These are phyloP conservation scores for Rosa lucieae DNA, from an alignment of 306 rosid genomes.

Conservation along the genomic window DNA sequence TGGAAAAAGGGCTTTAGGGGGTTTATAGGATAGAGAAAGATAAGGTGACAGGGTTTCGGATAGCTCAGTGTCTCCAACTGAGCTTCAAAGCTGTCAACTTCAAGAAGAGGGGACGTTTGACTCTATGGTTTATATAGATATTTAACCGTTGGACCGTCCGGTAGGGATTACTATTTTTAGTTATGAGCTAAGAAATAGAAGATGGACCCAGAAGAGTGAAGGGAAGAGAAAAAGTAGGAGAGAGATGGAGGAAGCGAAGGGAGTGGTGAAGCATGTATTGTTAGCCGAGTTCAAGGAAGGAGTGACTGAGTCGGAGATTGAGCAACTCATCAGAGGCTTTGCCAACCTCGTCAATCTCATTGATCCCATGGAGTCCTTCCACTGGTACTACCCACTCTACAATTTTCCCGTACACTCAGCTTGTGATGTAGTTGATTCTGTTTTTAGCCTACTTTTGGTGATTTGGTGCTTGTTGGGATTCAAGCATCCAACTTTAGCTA, in stretches of 20 bases:
- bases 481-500: neutral
- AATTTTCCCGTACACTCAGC: neutral
- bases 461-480: neutral
- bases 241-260: slow-evolving; percentile 67
- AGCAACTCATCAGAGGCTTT: slow-evolving; percentile 56
- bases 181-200: too few species aligned
- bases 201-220: neutral
- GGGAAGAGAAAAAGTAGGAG: neutral
- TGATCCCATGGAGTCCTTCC: slow-evolving; percentile 75
- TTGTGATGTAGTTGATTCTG: neutral
- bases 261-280: slow-evolving; percentile 68
- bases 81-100: too few species aligned
- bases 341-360: slow-evolving; percentile 70
- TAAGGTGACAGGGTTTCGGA: too few species aligned
- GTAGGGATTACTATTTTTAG: too few species aligned
- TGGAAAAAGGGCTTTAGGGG: too few species aligned
- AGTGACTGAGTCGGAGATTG: slow-evolving; percentile 34
- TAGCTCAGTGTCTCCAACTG: too few species aligned
- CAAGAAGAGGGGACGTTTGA: too few species aligned
- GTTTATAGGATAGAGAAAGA: too few species aligned
- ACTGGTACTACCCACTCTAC: slow-evolving; percentile 43
- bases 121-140: too few species aligned
- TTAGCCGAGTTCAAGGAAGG: slow-evolving; percentile 74
- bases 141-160: too few species aligned
- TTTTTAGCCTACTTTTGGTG: neutral